A percentile compares a stretch with the other conserved stretches of the same genome.
These are phyloP conservation scores for Eucalyptus paniculata DNA, from an alignment of 345 rosid species.

Conservation along the genomic window DNA sequence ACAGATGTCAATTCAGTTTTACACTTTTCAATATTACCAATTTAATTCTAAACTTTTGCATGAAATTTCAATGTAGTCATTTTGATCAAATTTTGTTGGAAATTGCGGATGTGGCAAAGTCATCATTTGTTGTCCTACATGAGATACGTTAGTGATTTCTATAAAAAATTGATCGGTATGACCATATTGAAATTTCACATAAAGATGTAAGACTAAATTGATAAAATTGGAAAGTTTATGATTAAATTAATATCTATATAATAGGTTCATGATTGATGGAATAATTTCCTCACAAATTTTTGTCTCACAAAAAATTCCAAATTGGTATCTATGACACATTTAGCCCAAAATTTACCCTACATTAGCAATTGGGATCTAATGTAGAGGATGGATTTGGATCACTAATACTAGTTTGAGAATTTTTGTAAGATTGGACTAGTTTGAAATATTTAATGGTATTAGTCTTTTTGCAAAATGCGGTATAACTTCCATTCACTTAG, in stretches of 20 bases:
- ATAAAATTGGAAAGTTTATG: neutral
- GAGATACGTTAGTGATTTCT: too few relatives aligned
- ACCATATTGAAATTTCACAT: fast-evolving
- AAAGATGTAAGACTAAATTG: neutral
- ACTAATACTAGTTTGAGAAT: neutral
- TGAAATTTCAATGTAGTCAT: neutral
- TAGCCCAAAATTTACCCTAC: neutral
- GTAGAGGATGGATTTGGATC: neutral
- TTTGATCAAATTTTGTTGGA: neutral
- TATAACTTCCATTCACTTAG: neutral
- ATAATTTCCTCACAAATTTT: neutral
- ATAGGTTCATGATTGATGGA: fast-evolving
- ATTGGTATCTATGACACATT: neutral
- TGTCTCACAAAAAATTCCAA: fast-evolving
- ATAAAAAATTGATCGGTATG: fast-evolving
- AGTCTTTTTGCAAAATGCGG: neutral
- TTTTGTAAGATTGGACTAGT: neutral
- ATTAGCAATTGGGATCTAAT: fast-evolving
- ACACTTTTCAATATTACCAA: neutral
- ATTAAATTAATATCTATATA: neutral
- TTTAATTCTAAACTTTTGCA: neutral
- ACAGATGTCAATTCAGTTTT: fast-evolving
- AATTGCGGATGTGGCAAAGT: fast-evolving
- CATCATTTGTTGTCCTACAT: neutral
- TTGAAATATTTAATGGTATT: neutral